Percentiles rank a stretch among this genome's conserved stretches.
These are phyloP conservation scores for Metschnikowia drakensbergensis DNA, from an alignment of 805 yeast species.

Conservation along the genomic window DNA sequence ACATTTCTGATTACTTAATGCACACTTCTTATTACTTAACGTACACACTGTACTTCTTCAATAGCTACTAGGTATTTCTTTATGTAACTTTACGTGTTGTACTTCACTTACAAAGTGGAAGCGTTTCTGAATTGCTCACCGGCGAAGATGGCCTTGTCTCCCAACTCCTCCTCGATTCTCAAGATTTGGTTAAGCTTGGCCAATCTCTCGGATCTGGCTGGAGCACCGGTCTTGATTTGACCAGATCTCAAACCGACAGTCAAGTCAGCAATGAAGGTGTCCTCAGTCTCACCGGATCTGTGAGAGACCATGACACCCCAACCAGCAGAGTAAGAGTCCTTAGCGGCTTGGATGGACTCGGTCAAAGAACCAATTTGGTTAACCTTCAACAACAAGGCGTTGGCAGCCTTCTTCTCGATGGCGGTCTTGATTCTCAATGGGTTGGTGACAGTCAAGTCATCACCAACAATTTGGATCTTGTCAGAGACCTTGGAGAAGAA, in stretches of 20 bases:
- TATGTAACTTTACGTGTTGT: neutral
- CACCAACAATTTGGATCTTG: slow-evolving; percentile 88
- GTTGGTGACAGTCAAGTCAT: slow-evolving; percentile 98
- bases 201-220: slow-evolving; percentile 99
- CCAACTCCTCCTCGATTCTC: slow-evolving; percentile 98
- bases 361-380: slow-evolving; percentile 97
- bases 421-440: slow-evolving; percentile 91
- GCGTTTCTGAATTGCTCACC: slow-evolving; percentile 81
- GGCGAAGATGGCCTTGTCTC: slow-evolving; percentile 95
- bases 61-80: neutral
- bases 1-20: no score
- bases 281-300: slow-evolving; percentile 99
- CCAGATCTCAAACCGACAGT: slow-evolving; percentile 97
- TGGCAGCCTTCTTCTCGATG: slow-evolving; percentile 93
- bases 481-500: slow-evolving; percentile 67
- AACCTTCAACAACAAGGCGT: slow-evolving; percentile 93
- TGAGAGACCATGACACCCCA: slow-evolving; percentile 99
- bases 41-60: no score
- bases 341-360: slow-evolving; percentile 96
- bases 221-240: slow-evolving; percentile 99
- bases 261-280: slow-evolving; percentile 95
- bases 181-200: slow-evolving; percentile 98
- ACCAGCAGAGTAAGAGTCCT: slow-evolving; percentile 89
- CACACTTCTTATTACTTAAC: no score
- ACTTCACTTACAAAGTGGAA: slow-evolving; percentile 33